A percentile compares a stretch with the other conserved stretches of the same genome.
Evolutionary conservation across 1,284 basidiomycete genomes (phyloP).

Genomic region (Sporisorium iseilematis-ciliati): DNA sequence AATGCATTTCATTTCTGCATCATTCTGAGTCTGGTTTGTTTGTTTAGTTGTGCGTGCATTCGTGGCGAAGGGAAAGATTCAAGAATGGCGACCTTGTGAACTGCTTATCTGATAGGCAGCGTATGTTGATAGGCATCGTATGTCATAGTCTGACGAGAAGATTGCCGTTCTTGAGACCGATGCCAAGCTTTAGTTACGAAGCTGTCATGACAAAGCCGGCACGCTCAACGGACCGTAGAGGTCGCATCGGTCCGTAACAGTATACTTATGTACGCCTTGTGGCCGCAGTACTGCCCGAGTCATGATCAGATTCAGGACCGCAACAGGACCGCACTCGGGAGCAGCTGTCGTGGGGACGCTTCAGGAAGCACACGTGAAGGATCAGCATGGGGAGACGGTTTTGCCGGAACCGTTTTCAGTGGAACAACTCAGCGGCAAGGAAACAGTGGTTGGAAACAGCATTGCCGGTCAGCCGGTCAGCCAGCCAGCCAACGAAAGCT

Average conservation of each 20-base stretch:
- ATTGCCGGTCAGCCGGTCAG: too few relatives aligned
- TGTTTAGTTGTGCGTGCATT: too few relatives aligned
- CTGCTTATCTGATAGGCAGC: too few relatives aligned
- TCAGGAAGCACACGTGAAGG: not conserved
- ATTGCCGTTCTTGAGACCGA: not conserved
- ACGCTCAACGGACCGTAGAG: slow-evolving; percentile 3
- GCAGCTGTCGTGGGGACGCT: not conserved
- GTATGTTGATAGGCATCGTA: too few relatives aligned
- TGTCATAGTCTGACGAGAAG: too few relatives aligned
- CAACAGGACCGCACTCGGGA: not conserved
- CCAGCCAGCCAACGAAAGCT: not conserved
- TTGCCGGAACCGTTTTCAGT: not conserved
- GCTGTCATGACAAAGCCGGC: not conserved
- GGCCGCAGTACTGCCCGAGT: not conserved
- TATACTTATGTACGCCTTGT: not conserved
- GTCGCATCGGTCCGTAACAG: not conserved
- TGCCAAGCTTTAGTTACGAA: slow-evolving; percentile 2
- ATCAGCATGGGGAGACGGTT: not conserved
- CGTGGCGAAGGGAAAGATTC: too few relatives aligned
- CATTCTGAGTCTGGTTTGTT: not conserved
- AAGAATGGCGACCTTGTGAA: too few relatives aligned
- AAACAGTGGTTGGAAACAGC: too few relatives aligned
- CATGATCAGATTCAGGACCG: slow-evolving; percentile 4
- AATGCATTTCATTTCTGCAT: not conserved
- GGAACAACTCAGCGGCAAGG: too few relatives aligned